Evolutionary conservation across 2,329 filamentous ascomycete species (phyloP).

Genomic region (Botrytis paeoniae): DNA sequence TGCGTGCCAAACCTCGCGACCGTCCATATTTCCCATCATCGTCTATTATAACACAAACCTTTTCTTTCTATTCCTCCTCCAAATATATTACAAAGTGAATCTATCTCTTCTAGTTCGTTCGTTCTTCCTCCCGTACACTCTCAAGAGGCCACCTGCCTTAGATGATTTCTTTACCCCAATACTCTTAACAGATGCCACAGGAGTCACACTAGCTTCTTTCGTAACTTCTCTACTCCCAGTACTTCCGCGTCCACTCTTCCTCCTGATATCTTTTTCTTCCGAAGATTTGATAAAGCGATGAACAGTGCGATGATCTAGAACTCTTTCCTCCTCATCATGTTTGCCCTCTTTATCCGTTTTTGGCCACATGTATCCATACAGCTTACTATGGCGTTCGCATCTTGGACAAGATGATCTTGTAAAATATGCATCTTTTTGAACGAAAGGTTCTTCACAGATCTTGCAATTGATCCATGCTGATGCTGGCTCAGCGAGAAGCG

Average conservation of each 20-base stretch:
- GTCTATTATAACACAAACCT: conserved; percentile 4
- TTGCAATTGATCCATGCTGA: conserved; percentile 88
- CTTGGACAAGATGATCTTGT: conserved; percentile 83
- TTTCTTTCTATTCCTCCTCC: conserved; percentile 3
- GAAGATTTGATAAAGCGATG: conserved; percentile 76
- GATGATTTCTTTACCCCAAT: conserved; percentile 13
- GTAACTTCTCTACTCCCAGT: conserved; percentile 29
- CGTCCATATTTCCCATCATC: background rate
- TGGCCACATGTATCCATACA: conserved; percentile 94
- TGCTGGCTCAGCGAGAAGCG: conserved; percentile 69
- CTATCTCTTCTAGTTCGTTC: conserved; percentile 9
- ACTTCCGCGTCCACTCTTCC: conserved; percentile 24
- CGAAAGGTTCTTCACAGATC: conserved; percentile 77
- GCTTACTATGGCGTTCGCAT: conserved; percentile 91
- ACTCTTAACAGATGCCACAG: background rate
- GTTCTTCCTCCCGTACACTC: background rate
- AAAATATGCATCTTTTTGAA: conserved; percentile 84
- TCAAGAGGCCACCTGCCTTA: background rate
- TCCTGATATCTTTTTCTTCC: conserved; percentile 51
- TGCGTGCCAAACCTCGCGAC: background rate
- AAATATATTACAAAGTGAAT: conserved; percentile 18
- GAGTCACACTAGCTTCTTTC: conserved; percentile 26
- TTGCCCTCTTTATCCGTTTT: conserved; percentile 83
- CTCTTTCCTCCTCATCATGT: conserved; percentile 64
- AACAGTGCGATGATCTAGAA: conserved; percentile 78